These are phyloP conservation scores for Trichoderma pleuroti DNA, from an alignment of 2,329 filamentous ascomycete genomes.

Conservation along the genomic window DNA sequence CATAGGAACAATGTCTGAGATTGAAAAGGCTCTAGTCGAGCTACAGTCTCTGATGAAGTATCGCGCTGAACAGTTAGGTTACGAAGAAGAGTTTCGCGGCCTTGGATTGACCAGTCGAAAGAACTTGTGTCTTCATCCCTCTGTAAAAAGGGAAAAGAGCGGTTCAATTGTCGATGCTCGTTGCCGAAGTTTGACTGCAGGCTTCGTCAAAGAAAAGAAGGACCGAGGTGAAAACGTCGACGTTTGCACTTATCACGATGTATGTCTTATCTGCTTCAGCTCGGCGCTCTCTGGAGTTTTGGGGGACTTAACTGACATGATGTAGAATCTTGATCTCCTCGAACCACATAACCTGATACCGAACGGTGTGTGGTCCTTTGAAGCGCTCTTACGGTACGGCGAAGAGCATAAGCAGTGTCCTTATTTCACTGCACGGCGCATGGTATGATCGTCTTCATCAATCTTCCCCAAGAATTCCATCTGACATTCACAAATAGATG, in stretches of 20 bases:
- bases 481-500: slow-evolving; percentile 58
- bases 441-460: slow-evolving; percentile 55
- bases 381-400: slow-evolving; percentile 82
- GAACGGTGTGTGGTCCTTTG: slow-evolving; percentile 92
- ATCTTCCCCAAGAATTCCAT: neutral
- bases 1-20: slow-evolving; percentile 91
- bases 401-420: slow-evolving; percentile 96
- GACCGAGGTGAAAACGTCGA: slow-evolving; percentile 92
- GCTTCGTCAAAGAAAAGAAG: slow-evolving; percentile 97
- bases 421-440: slow-evolving; percentile 91
- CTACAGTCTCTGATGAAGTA: slow-evolving; percentile 94
- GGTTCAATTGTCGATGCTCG: slow-evolving; percentile 91
- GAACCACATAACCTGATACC: slow-evolving; percentile 94
- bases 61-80: slow-evolving; percentile 80
- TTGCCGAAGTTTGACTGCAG: slow-evolving; percentile 90
- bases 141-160: slow-evolving; percentile 94
- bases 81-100: slow-evolving; percentile 88
- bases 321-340: slow-evolving; percentile 82
- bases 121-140: slow-evolving; percentile 93
- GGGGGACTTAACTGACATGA: neutral
- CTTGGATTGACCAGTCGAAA: slow-evolving; percentile 93
- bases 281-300: neutral
- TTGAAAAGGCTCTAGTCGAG: slow-evolving; percentile 94
- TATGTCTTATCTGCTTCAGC: slow-evolving; percentile 37
- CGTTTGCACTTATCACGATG: slow-evolving; percentile 91